Evolutionary conservation across 148 eudicot species (phyloP), one percentile per base, ranked within the genome.

Genomic region (Dianthus caryophyllus): DNA sequence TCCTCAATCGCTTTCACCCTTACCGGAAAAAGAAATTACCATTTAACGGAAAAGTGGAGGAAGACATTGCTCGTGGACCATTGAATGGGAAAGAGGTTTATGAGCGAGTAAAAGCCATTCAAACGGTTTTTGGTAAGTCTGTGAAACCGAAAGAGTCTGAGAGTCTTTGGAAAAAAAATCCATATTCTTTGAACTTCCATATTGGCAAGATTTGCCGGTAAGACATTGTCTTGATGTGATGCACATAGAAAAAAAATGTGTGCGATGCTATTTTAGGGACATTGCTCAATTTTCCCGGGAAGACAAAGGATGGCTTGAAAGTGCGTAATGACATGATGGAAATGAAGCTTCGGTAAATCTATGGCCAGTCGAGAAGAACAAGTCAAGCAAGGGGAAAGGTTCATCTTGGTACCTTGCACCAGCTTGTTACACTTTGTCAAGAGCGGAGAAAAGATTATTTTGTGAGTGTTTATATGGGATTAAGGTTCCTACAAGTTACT

Each of bases 11-110:
- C n/a, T n/a, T n/a, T n/a, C n/a, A n/a, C n/a, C n/a, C n/a, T n/a
- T n/a, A n/a, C n/a, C n/a, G n/a, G n/a, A n/a, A n/a, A n/a, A n/a
- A n/a, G n/a, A n/a, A n/a, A n/a, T n/a, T n/a, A 27, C 17, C 56
- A 17, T 65, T 65, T 4, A 65, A 65, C n/a, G 56, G 55, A 20
- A 9, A 65, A 18, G 24, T 65, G 4, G 55, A 65, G 29, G 68
- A 27, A 20, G 21, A 33, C 12, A n/a, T 15, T 6, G 39, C 68
- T 27, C 26, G 17, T 6, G 48, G 15, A 17, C 55, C 68, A n/a
- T 48, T 29, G 4, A 26, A 25, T n/a, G 56, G 41, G n/a, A 48
- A 1, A 25, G 25, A 65, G 4, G 26, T 47, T 17, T 48, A 17
- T 2, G 21, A 65, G 22, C 22, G 8, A 3, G 41, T 65, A 0